These are phyloP conservation scores for Domatiomyces catenatus DNA, from an alignment of 2,329 filamentous ascomycete genomes.

Conservation along the genomic window DNA sequence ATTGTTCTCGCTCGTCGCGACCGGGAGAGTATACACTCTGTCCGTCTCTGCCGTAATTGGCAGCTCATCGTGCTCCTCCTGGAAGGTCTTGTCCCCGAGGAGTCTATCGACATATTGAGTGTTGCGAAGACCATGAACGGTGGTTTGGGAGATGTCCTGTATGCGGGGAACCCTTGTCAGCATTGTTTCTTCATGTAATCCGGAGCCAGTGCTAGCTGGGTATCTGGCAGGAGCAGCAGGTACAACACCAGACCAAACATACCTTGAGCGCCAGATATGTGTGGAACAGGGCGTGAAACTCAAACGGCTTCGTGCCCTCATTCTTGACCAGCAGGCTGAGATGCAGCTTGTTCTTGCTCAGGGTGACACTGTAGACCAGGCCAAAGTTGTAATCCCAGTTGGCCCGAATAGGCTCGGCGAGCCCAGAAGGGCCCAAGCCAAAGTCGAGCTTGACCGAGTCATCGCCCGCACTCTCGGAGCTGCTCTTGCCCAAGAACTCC, in stretches of 20 bases:
- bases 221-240: not conserved
- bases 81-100: conserved; percentile 45
- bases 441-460: conserved; percentile 87
- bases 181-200: conserved; percentile 5
- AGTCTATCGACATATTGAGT: conserved; percentile 76
- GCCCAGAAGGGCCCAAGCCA: conserved; percentile 59
- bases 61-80: conserved; percentile 49
- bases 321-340: conserved; percentile 82
- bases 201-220: not conserved
- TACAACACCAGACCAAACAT: conserved; percentile 20
- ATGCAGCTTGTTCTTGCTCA: conserved; percentile 57
- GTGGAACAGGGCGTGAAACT: conserved; percentile 83
- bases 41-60: conserved; percentile 68
- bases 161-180: not conserved
- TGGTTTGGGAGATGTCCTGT: conserved; percentile 63
- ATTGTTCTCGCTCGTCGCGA: conserved; percentile 38
- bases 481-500: conserved; percentile 86
- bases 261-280: conserved; percentile 76
- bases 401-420: conserved; percentile 51
- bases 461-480: conserved; percentile 39
- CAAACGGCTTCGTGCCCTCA: conserved; percentile 65
- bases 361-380: conserved; percentile 81
- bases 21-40: conserved; percentile 60
- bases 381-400: conserved; percentile 80
- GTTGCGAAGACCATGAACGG: conserved; percentile 60